Evolutionary conservation across 768 basidiomycete genomes (phyloP).

Genomic region (Rubroboletus pulcherrimus): DNA sequence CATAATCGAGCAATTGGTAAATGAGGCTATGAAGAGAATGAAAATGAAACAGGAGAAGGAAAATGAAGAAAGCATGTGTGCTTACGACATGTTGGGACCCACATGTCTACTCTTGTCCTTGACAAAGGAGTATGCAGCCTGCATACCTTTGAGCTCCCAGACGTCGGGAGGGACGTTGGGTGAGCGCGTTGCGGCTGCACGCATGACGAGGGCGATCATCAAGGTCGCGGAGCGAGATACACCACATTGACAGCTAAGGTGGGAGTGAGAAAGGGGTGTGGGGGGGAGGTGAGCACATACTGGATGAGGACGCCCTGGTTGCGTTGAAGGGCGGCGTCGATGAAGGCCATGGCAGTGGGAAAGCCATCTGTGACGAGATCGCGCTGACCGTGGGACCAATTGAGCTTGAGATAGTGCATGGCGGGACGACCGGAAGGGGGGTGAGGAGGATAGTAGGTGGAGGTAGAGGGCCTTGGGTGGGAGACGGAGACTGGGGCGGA

Average conservation of each 20-base stretch:
- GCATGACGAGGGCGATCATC: constrained; percentile 90
- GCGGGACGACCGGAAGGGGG: constrained; percentile 64
- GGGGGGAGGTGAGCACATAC: constrained; percentile 45
- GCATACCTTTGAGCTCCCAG: constrained; percentile 82
- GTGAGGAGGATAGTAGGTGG: constrained; percentile 67
- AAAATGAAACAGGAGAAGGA: constrained; percentile 21
- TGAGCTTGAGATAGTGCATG: constrained; percentile 85
- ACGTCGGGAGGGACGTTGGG: constrained; percentile 69
- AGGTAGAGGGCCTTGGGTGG: constrained; percentile 33
- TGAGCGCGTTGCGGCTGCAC: constrained; percentile 71
- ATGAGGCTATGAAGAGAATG: constrained; percentile 58
- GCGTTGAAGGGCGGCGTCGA: constrained; percentile 70
- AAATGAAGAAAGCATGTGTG: constrained; percentile 29
- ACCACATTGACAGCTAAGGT: constrained; percentile 84
- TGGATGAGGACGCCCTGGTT: constrained; percentile 82
- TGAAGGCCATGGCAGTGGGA: constrained; percentile 74
- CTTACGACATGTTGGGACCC: constrained; percentile 94
- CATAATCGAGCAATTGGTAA: constrained; percentile 91
- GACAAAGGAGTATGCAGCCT: constrained; percentile 84
- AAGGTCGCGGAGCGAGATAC: constrained; percentile 89
- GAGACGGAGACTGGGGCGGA: constrained; percentile 65
- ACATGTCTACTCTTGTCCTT: constrained; percentile 86
- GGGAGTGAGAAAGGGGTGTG: constrained; percentile 14
- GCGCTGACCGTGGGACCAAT: constrained; percentile 93
- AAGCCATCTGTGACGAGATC: constrained; percentile 81